These are phyloP conservation scores for Pichia sp. DNA, from an alignment of 1,139 yeast species.

Conservation along the genomic window DNA sequence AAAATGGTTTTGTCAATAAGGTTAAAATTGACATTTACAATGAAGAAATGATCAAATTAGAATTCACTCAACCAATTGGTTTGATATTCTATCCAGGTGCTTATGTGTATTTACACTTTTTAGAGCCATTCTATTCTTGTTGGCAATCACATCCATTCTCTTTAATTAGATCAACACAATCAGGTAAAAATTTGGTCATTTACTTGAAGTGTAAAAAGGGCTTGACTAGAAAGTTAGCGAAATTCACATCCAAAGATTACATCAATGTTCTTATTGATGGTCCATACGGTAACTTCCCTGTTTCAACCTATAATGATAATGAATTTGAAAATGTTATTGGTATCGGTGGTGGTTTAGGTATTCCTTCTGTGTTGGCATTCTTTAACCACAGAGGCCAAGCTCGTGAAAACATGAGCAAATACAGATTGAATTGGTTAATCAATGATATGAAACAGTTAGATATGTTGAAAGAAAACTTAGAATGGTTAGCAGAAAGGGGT, in stretches of 20 bases:
- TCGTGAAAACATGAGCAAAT: slow-evolving; percentile 31
- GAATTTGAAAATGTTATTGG: slow-evolving; percentile 16
- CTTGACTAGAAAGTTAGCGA: slow-evolving; percentile 22
- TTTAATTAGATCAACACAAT: slow-evolving; percentile 18
- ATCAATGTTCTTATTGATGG: slow-evolving; percentile 35
- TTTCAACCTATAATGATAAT: slow-evolving; percentile 3
- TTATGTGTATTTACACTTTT: slow-evolving; percentile 25
- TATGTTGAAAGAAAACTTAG: slow-evolving; percentile 27
- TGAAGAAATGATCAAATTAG: slow-evolving; percentile 42
- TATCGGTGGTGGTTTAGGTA: slow-evolving; percentile 28
- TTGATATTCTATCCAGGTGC: slow-evolving; percentile 25
- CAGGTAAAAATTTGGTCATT: slow-evolving; percentile 17
- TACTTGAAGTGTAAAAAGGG: slow-evolving; percentile 28
- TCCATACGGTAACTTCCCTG: slow-evolving; percentile 35
- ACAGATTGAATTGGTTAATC: slow-evolving; percentile 30
- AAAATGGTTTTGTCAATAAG: slow-evolving; percentile 37
- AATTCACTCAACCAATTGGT: slow-evolving; percentile 20
- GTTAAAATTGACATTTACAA: slow-evolving; percentile 15
- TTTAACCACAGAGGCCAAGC: slow-evolving; percentile 11
- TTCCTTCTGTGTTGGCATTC: slow-evolving; percentile 23
- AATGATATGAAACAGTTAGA: slow-evolving; percentile 20
- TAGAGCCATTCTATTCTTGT: slow-evolving; percentile 19
- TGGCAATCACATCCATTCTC: slow-evolving; percentile 34
- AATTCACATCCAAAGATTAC: slow-evolving; percentile 18
- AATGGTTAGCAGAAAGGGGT: slow-evolving; percentile 22